These are phyloP conservation scores for Geotrichum phurueaensis DNA, from an alignment of 1,139 yeast genomes.

Conservation along the genomic window DNA sequence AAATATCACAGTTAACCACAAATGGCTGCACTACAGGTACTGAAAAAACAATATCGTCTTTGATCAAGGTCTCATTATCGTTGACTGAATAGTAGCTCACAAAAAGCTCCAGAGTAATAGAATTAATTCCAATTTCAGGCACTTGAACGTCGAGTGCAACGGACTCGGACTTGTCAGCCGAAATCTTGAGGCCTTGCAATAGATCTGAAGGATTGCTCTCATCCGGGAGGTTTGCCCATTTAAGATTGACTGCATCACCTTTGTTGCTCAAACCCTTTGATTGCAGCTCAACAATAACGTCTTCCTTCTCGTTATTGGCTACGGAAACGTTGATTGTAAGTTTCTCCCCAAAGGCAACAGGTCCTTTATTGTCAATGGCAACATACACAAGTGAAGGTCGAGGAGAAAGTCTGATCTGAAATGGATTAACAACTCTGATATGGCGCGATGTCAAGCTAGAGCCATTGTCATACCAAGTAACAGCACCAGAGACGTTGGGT, in stretches of 20 bases:
- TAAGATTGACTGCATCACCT: constrained; percentile 15
- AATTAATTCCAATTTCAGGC: constrained; percentile 19
- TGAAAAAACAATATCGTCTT: constrained; percentile 24
- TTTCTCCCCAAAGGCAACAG: constrained; percentile 32
- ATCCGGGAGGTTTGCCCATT: constrained; percentile 17
- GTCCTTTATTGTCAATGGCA: constrained; percentile 20
- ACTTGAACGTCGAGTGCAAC: constrained; percentile 22
- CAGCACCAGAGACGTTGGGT: constrained; percentile 12
- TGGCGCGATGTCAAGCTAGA: background rate
- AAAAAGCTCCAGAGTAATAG: constrained; percentile 26
- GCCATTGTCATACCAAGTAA: constrained; percentile 12
- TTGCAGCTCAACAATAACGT: constrained; percentile 23
- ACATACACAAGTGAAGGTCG: constrained; percentile 29
- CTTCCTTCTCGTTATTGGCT: constrained; percentile 30
- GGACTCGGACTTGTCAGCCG: constrained; percentile 1
- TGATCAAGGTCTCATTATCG: constrained; percentile 27
- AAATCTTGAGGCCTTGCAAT: constrained; percentile 3
- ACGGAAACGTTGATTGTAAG: constrained; percentile 22
- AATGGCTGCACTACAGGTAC: constrained; percentile 33
- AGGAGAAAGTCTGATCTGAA: constrained; percentile 23
- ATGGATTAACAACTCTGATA: constrained; percentile 6
- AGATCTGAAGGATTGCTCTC: background rate
- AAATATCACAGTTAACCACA: constrained; percentile 32
- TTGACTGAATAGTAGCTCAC: constrained; percentile 27
- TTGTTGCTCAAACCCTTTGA: constrained; percentile 20